Evolutionary conservation across 192 early-diverging fungal genomes (phyloP), one percentile per base, ranked within the genome.

Genomic region (Kickxella alabastrina): DNA sequence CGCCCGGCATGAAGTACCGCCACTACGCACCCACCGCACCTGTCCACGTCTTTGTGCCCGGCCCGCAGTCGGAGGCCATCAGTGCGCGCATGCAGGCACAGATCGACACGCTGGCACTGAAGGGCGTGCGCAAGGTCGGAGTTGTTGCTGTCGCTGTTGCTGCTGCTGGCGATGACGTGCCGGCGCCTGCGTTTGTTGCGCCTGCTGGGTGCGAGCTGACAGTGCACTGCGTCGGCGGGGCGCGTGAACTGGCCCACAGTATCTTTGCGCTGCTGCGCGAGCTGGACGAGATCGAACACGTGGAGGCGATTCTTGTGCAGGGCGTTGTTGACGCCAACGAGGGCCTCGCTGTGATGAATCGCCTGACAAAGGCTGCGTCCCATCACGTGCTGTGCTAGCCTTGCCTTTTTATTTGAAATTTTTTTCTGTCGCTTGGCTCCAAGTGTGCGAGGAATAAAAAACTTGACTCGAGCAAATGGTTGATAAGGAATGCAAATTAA

Each of bases 1-100:
- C 97, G 15, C 97, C 97, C 18, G 97, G 97, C 10, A 99, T 99
- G 97, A 99, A 99, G 66, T 99, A 99, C 65, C 73, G 92, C 6
- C 97, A 99, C 72, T 99, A 99, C 59, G 89, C 91, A 18, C 97
- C 97, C 6, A 80, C 88, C 19, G 91, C 90, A 3, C 80, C 84
- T 34, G 94, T 97, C 18, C 72, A 92, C 9, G 42, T 97, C 19
- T 81, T 92, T 58, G 85, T 82, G 29, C 41, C 44, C 3, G 14
- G 23, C 23, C 44, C 43, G 24, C 28, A 52, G n/a, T 24, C 46
- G 22, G 12, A 12, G 6, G 6, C 12, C 12, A 8, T 32, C 6
- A 8, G 31, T 6, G 6, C 6, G 12, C 6, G 12, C 6, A 61
- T 62, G 59, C 54, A 54, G 36, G 13, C 52, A 47, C 38, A 44